Evolutionary conservation across 805 yeast species (phyloP).

Genomic region (Pichia phayaonensis): DNA sequence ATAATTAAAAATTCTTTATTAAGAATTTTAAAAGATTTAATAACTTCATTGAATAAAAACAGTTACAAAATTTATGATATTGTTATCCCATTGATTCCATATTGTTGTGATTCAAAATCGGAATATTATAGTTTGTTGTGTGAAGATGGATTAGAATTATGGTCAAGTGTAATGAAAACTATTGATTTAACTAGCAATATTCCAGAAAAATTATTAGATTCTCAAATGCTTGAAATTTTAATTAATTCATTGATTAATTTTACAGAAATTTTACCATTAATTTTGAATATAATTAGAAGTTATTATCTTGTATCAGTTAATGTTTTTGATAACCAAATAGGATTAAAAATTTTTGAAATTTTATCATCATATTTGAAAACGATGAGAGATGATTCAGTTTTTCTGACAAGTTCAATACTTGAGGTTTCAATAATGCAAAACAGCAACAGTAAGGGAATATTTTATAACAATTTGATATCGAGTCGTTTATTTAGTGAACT

Average conservation of each 20-base stretch:
- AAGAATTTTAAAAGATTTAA: constrained; percentile 51
- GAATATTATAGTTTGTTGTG: constrained; percentile 48
- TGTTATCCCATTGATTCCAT: constrained; percentile 54
- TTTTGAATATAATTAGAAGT: constrained; percentile 55
- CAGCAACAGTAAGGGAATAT: constrained; percentile 15
- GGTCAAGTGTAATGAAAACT: constrained; percentile 64
- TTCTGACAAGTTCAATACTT: constrained; percentile 43
- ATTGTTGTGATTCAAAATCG: constrained; percentile 56
- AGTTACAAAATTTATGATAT: constrained; percentile 44
- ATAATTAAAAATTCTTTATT: constrained; percentile 44
- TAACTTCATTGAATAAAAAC: constrained; percentile 46
- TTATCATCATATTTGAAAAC: constrained; percentile 46
- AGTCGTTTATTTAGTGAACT: constrained; percentile 41
- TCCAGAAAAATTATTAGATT: constrained; percentile 33
- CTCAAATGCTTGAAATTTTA: constrained; percentile 38
- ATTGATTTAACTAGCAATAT: constrained; percentile 35
- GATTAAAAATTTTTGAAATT: constrained; percentile 37
- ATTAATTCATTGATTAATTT: constrained; percentile 55
- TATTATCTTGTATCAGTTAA: constrained; percentile 46
- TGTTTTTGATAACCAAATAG: constrained; percentile 32
- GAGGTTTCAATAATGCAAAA: constrained; percentile 41
- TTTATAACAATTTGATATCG: constrained; percentile 26
- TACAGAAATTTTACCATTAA: constrained; percentile 65
- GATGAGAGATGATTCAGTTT: constrained; percentile 66
- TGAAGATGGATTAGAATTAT: constrained; percentile 83